Percentiles rank a stretch among this genome's conserved stretches.
These are phyloP conservation scores for Pythium myriotylum DNA, from an alignment of 352 stramenopile species.

Conservation along the genomic window DNA sequence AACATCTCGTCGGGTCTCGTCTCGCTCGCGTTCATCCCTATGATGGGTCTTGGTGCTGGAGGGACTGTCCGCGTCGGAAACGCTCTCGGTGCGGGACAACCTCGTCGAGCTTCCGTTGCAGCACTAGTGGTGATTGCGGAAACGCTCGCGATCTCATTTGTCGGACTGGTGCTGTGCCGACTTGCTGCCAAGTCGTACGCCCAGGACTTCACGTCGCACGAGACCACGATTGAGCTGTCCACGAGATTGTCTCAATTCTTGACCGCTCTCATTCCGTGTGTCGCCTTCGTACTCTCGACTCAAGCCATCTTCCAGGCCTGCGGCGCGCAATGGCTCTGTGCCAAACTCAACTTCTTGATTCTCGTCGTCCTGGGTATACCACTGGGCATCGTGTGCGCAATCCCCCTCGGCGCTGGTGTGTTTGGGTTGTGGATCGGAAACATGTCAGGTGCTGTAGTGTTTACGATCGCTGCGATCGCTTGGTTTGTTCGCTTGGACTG, in stretches of 20 bases:
- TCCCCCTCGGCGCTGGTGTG: constrained; percentile 44
- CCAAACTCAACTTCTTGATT: constrained; percentile 53
- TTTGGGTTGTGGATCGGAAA: constrained; percentile 61
- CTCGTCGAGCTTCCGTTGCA: constrained; percentile 39
- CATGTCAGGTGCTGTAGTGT: constrained; percentile 41
- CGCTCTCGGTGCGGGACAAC: constrained; percentile 47
- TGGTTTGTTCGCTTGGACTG: constrained; percentile 55
- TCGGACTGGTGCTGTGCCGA: constrained; percentile 36
- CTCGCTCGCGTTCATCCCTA: constrained; percentile 48
- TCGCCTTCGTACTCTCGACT: constrained; percentile 38
- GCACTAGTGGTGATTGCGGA: not conserved
- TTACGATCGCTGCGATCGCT: constrained; percentile 36
- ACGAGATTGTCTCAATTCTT: constrained; percentile 38
- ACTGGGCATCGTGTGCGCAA: constrained; percentile 44
- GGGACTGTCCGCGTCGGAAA: constrained; percentile 60
- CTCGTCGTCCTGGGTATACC: constrained; percentile 51
- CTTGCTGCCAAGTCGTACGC: constrained; percentile 38
- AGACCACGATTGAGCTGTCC: constrained; percentile 31
- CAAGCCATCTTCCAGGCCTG: constrained; percentile 52
- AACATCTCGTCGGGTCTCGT: constrained; percentile 50
- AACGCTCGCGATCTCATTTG: constrained; percentile 21
- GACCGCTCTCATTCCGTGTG: constrained; percentile 39
- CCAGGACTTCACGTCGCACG: constrained; percentile 41
- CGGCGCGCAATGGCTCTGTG: constrained; percentile 49
- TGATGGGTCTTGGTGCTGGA: constrained; percentile 46